Evolutionary conservation across 2,329 filamentous ascomycete species (phyloP), one percentile per base, ranked within the genome.

Genomic region (Aspergillus sp.): DNA sequence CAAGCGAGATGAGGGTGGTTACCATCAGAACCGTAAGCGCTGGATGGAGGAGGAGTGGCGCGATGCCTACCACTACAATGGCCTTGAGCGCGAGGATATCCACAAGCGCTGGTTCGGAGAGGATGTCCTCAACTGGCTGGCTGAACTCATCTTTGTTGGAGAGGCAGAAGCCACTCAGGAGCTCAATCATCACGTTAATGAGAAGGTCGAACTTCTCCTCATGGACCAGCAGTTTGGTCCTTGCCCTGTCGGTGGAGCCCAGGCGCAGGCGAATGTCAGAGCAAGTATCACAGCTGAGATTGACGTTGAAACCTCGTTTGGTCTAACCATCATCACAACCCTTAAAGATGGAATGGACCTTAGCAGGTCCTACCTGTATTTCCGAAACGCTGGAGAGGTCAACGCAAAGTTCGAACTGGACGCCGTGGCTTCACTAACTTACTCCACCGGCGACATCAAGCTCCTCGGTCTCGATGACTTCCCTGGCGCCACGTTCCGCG

Each of bases 31-130:
- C 57, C 74, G 68, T 17, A 64, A 60, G 23, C 65, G 72, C 17
- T 77, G 72, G 73, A 69, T 78, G 2, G 75, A 78, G 57, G 70
- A 76, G 2, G 73, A 73, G 57, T 77, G 62, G 60, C 66, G 73
- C 0, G 69, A 77, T 25, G 74, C 72, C 61, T 56, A 58, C 19
- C 69, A 76, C 52, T 62, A 62, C 49, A 66, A 65, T 6, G 66
- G 56, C 5, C 44, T 76, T 12, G 54, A 56, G 23, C 57, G 44
- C 25, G 59, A 61, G 3, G 69, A 77, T 11, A 57, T 77, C 0
- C 67, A 77, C 55, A 66, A 75, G 60, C 70, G 73, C 3, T 77
- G 73, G 74, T 76, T 76, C 35, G 72, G 71, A 8, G 45, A 61
- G 19, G 64, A 61, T 53, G 56, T 71, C 31, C 39, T 76, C 35